phyloP scores from a whole-genome alignment of 2,329 filamentous ascomycete genomes.

The Aaosphaeria pasadenensis region DNA sequence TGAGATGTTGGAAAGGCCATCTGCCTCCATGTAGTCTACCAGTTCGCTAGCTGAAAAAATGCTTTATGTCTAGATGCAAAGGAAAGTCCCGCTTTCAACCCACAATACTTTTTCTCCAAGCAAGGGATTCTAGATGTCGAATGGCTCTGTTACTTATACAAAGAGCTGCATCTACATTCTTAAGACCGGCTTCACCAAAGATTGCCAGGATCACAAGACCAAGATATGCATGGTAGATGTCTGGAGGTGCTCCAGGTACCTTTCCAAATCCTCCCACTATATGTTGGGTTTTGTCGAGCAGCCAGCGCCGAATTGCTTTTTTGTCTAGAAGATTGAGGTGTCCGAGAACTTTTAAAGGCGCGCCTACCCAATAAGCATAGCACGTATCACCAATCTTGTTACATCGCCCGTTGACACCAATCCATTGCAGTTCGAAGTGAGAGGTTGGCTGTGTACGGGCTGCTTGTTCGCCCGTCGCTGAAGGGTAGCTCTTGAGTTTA shows the following conservation, averaged over 20 bases:
- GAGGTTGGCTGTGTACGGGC: slow-evolving; percentile 56
- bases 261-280: slow-evolving; percentile 57
- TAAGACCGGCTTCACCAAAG: slow-evolving; percentile 67
- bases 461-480: slow-evolving; percentile 21
- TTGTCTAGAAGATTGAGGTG: slow-evolving; percentile 57
- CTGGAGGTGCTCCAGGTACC: slow-evolving; percentile 48
- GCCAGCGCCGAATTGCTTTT: slow-evolving; percentile 66
- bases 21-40: no score
- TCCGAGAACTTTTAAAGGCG: slow-evolving; percentile 46
- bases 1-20: no score
- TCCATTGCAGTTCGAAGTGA: slow-evolving; percentile 54
- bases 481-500: slow-evolving; percentile 26
- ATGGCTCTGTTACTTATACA: slow-evolving; percentile 66
- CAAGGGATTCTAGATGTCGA: slow-evolving; percentile 31
- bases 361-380: slow-evolving; percentile 89
- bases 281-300: slow-evolving; percentile 85
- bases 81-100: neutral
- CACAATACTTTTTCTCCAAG: slow-evolving; percentile 33
- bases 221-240: slow-evolving; percentile 85
- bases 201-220: slow-evolving; percentile 77
- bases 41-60: no score
- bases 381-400: slow-evolving; percentile 95
- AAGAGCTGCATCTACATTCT: slow-evolving; percentile 68
- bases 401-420: slow-evolving; percentile 84
- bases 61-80: no score